Percentiles rank a stretch among this genome's conserved stretches.
These are phyloP conservation scores for Cyclotella cryptica DNA, from an alignment of 108 stramenopile species.

Conservation along the genomic window DNA sequence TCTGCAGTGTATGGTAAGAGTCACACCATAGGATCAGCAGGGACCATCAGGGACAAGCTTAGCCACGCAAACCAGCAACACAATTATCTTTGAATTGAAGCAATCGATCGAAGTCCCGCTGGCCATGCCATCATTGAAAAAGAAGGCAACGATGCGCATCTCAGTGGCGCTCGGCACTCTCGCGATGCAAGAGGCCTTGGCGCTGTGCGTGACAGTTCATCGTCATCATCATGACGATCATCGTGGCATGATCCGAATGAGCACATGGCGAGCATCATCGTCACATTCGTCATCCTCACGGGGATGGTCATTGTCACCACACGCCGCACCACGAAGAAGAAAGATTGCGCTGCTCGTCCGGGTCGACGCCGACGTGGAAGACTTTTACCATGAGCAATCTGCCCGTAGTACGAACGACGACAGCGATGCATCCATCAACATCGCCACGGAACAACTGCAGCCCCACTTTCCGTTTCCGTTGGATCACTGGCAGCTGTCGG, in stretches of 20 bases:
- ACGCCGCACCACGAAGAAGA: slow-evolving; percentile 1
- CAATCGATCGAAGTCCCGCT: too few relatives aligned
- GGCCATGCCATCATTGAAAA: too few relatives aligned
- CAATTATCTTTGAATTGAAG: too few relatives aligned
- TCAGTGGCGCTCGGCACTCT: background rate
- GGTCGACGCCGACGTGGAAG: background rate
- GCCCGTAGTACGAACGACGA: background rate
- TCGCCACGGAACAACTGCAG: slow-evolving; percentile 13
- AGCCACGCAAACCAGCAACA: too few relatives aligned
- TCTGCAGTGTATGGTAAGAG: too few relatives aligned
- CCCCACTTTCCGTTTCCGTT: slow-evolving; percentile 40
- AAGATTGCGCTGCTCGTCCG: background rate
- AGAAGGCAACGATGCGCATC: background rate
- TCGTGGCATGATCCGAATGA: background rate
- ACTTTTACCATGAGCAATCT: slow-evolving; percentile 5
- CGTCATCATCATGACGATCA: background rate
- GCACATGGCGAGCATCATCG: background rate
- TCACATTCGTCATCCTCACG: background rate
- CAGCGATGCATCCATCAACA: background rate
- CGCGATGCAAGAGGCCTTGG: background rate
- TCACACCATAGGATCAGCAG: too few relatives aligned
- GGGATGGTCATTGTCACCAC: background rate
- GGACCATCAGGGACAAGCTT: too few relatives aligned
- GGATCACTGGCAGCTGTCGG: slow-evolving; percentile 42
- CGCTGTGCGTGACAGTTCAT: too few relatives aligned